Base-by-base conservation (phyloP, 2,329 filamentous ascomycete genomes). In the Scedosporium boydii region DNA sequence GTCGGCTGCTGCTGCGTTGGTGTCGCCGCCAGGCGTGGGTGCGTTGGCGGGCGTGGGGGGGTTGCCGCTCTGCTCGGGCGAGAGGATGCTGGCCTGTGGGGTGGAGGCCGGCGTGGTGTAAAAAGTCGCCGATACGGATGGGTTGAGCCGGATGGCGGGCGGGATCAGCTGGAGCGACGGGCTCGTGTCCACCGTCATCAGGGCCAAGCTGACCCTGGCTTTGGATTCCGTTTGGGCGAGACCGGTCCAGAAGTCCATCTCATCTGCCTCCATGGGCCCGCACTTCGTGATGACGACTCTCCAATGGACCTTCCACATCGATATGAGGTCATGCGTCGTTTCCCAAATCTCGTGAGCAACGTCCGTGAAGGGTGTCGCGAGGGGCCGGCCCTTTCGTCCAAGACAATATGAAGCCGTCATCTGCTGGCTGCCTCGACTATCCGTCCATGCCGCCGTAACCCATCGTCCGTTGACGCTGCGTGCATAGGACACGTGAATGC, bases 381-480 rank as follows among this genome's bases (percentile, higher is more conserved):
- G 70, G 1, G 77, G 71, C 62, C 80, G 77, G 67, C 82, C 78
- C 73, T 85, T 81, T 64, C 87, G 78, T 16, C 85, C 78, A 55
- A 93, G 76, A 68, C 88, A 90, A 72, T 92, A 93, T 0, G 89
- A 88, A 0, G 86, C 83, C 16, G 83, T 89, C 66, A 87, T 85
- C 71, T 93, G 89, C 64, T 89, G 85, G 64, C 83, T 85, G 1
- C 91, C 91, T 27, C 83, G 83, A 67, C 86, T 90, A 70, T 96
- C 90, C 1, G 87, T 90, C 91, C 91, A 96, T 0, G 88, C 88
- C 5, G 86, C 88, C 12, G 87, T 88, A 44, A 95, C 76, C 91
- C 91, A 96, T 7, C 87, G 79, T 21, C 88, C 85, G 70, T 93
- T 89, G 10, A 87, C 78, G 69, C 89, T 93, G 62, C 87, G 82